These are phyloP conservation scores for Scleroderma citrinum DNA, from an alignment of 768 basidiomycete genomes.

Conservation along the genomic window DNA sequence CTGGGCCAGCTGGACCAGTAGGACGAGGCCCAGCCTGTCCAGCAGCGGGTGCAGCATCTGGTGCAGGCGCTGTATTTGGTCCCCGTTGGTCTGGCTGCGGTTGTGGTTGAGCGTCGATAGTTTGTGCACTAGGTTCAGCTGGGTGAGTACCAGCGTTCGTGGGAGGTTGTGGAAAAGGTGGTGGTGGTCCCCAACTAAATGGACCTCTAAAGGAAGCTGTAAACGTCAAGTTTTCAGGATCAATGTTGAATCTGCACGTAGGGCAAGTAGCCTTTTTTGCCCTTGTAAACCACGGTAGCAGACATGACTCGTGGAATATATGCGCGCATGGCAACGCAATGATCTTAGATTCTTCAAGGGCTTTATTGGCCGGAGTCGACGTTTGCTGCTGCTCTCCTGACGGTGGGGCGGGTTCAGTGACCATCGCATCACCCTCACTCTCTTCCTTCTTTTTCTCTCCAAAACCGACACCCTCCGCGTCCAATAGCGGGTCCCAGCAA, in stretches of 20 bases:
- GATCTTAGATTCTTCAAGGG: constrained; percentile 36
- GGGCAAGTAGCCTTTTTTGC: constrained; percentile 79
- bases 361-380: not conserved
- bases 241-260: constrained; percentile 77
- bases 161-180: not conserved
- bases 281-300: constrained; percentile 78
- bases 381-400: not conserved
- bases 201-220: constrained; percentile 15
- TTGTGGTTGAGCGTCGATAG: constrained; percentile 4
- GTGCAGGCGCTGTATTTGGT: not conserved
- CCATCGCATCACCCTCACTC: constrained; percentile 9
- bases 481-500: constrained; percentile 67
- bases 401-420: constrained; percentile 15
- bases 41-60: not conserved
- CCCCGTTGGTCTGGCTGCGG: no score
- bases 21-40: constrained; percentile 7
- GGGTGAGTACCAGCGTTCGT: constrained; percentile 6
- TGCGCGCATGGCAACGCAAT: constrained; percentile 76
- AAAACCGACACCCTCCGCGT: constrained; percentile 35
- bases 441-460: constrained; percentile 6
- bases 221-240: constrained; percentile 68
- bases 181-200: constrained; percentile 7
- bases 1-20: constrained; percentile 1
- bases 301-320: constrained; percentile 73
- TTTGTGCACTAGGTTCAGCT: constrained; percentile 5